These are phyloP conservation scores for Thecaphora thlaspeos DNA, from an alignment of 1,284 basidiomycete species.

Conservation along the genomic window DNA sequence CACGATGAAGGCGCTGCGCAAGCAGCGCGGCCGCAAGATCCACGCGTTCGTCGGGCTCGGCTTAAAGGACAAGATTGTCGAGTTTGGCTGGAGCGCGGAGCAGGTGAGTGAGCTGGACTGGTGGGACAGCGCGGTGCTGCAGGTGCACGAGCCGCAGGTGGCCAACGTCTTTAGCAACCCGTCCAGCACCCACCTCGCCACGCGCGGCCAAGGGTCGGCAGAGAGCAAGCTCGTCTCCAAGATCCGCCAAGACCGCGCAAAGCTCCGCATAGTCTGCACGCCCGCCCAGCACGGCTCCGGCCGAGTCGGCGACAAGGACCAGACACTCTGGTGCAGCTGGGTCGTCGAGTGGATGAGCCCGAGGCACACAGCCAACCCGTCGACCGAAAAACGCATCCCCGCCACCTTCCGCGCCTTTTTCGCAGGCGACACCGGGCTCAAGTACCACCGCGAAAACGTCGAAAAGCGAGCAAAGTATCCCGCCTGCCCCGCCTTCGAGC, in stretches of 20 bases:
- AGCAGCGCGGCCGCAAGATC: constrained; percentile 12
- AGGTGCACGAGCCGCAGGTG: neutral
- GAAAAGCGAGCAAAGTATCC: constrained; percentile 29
- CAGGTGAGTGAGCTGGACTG: constrained; percentile 50
- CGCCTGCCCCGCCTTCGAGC: constrained; percentile 45
- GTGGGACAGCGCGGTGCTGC: constrained; percentile 44
- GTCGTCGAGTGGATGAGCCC: constrained; percentile 20
- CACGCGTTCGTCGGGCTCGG: constrained; percentile 50
- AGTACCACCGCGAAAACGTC: constrained; percentile 34
- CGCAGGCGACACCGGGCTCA: constrained; percentile 52
- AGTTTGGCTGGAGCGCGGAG: constrained; percentile 27
- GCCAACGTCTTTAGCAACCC: neutral
- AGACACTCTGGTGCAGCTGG: constrained; percentile 51
- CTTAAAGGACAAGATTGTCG: constrained; percentile 39
- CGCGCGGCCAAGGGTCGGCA: neutral
- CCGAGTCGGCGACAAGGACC: constrained; percentile 35
- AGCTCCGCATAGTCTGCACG: constrained; percentile 38
- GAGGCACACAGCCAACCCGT: neutral
- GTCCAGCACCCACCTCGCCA: neutral
- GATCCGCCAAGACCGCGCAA: neutral
- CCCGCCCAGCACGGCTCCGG: constrained; percentile 55
- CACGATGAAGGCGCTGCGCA: constrained; percentile 36
- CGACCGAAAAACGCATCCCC: neutral
- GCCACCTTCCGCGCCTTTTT: constrained; percentile 44
- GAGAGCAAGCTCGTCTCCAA: neutral